phyloP scores from a whole-genome alignment of 495 filamentous ascomycete species.

The Tirmania nivea region DNA sequence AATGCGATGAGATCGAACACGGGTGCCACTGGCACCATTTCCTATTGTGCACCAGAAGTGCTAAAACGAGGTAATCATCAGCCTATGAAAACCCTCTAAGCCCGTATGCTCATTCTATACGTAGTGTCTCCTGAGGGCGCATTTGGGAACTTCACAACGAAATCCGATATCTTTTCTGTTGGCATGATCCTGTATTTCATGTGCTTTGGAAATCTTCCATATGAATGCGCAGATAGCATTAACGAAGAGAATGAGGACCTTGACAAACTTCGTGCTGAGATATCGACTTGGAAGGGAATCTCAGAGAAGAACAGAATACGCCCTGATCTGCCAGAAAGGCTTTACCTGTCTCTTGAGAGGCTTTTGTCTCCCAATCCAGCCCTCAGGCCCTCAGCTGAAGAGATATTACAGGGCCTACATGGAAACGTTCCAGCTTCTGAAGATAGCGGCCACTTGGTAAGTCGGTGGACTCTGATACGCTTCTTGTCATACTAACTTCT shows the following conservation, averaged over 20 bases:
- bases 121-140: conserved; percentile 37
- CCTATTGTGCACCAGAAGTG: conserved; percentile 92
- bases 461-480: conserved; percentile 19
- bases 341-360: conserved; percentile 64
- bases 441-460: conserved; percentile 30
- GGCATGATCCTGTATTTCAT: conserved; percentile 98
- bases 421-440: conserved; percentile 37
- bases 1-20: conserved; percentile 63
- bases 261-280: conserved; percentile 71
- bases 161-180: conserved; percentile 88
- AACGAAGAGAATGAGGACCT: conserved; percentile 87
- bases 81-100: not conserved
- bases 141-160: conserved; percentile 80
- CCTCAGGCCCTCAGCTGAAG: conserved; percentile 62
- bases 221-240: conserved; percentile 54
- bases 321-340: conserved; percentile 62
- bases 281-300: conserved; percentile 69
- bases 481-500: conserved; percentile 17
- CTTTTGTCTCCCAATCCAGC: conserved; percentile 58
- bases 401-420: conserved; percentile 65
- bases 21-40: conserved; percentile 86
- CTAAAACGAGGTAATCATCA: conserved; percentile 32
- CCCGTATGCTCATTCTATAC: not conserved
- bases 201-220: conserved; percentile 81
- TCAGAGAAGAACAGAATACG: conserved; percentile 49